Evolutionary conservation across 345 rosid species (phyloP), one percentile per base, ranked within the genome.

Genomic region (Arabis alpina): DNA sequence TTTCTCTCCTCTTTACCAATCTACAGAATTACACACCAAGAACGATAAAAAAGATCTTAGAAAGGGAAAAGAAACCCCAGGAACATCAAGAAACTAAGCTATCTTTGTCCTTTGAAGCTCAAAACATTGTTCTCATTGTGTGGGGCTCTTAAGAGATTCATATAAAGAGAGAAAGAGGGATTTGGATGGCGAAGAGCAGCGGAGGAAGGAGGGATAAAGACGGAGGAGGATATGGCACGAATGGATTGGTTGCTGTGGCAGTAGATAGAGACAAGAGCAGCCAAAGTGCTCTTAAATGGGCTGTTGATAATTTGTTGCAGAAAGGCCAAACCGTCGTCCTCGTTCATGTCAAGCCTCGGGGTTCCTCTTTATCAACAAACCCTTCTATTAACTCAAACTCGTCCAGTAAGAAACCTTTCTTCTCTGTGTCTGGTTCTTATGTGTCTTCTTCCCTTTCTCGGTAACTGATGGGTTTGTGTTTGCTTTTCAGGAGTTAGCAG

Each of bases 271-370:
- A 93, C 68, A 89, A 86, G 63, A 83, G 77, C 60, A 91, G 98
- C 86, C 97, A 91, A 55, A 58, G 63, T 74, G 97, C 98, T 30
- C 79, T 93, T 34, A 93, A 88, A 85, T 93, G 96, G 97, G 83
- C 91, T 9, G 70, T 81, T 2, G 97, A 93, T 19, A 78, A 89
- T 78, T 60, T 89, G 68, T 56, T 89, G 71, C 71, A 60, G 4
- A 84, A 61, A 78, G 98, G 95, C 56, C 96, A 89, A 66, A 78
- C 83, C 5, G 79, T 86, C 7, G 15, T 85, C 74, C 93, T 93
- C 76, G 50, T 93, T 64, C 98, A 93, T 36, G 98, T 93, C 65
- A 80, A 81, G 54, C 62, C 83, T 77, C 85, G 79, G 48, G 6
- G 81, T 2, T 34, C 75, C 28, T 54, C 79, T 42, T 19, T 48